Conservation (phyloP, 2,329 filamentous ascomycete species). For the Chaetomium olivaceum region DNA sequence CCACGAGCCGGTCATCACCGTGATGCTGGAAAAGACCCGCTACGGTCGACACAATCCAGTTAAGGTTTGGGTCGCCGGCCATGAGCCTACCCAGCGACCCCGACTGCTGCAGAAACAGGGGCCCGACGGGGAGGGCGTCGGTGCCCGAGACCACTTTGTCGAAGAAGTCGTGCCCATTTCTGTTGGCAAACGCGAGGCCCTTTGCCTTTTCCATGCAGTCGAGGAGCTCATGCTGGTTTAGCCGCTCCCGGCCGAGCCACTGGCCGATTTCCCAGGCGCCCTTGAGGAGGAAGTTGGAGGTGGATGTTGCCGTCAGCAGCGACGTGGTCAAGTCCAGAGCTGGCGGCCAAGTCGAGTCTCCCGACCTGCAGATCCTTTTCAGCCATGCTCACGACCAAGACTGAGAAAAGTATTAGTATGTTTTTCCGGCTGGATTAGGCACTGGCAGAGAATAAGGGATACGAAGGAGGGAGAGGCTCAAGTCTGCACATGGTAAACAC, state of each 20-base stretch:
- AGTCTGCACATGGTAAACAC: no score
- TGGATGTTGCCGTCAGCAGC: background rate
- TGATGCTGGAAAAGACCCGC: no score
- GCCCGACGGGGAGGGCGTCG: background rate
- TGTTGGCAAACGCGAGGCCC: constrained; percentile 8
- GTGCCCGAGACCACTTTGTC: background rate
- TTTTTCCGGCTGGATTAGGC: no score
- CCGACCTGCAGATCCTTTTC: no score
- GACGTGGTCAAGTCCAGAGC: constrained; percentile 5
- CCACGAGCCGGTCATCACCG: no score
- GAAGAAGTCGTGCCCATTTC: background rate
- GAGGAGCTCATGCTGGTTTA: constrained; percentile 12
- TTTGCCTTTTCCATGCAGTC: constrained; percentile 9
- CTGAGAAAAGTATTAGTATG: no score
- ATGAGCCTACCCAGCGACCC: constrained; percentile 1
- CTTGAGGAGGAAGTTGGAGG: constrained; percentile 1
- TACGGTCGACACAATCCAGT: no score
- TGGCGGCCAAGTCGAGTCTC: background rate
- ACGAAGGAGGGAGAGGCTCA: no score
- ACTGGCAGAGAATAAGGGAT: no score
- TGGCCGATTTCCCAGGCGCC: constrained; percentile 8
- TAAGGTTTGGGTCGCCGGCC: background rate
- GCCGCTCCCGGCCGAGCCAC: constrained; percentile 5
- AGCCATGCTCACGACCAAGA: no score
- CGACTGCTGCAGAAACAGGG: constrained; percentile 4